These are phyloP conservation scores for Xylaria nigripes DNA, from an alignment of 495 filamentous ascomycete genomes.

Conservation along the genomic window DNA sequence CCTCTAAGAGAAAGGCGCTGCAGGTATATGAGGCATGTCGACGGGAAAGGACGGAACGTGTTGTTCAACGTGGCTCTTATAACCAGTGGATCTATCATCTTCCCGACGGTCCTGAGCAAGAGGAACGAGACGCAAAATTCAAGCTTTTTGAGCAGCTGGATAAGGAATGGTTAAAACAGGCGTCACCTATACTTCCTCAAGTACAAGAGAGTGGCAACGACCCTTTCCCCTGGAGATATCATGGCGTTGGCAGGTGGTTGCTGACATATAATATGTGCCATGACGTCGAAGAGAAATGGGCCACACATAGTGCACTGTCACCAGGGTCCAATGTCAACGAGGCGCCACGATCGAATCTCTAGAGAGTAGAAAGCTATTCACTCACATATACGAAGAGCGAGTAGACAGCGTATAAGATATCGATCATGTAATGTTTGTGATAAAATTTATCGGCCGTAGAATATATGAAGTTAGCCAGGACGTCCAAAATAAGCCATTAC, in stretches of 20 bases:
- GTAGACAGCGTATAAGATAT: too few relatives aligned
- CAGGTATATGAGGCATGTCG: constrained; percentile 48
- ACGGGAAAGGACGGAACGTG: constrained; percentile 47
- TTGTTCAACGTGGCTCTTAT: constrained; percentile 47
- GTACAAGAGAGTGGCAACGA: constrained; percentile 32
- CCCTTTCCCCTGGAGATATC: constrained; percentile 45
- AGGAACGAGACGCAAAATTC: constrained; percentile 42
- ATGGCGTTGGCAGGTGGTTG: constrained; percentile 45
- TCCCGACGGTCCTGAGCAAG: constrained; percentile 45
- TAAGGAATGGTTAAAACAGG: constrained; percentile 12
- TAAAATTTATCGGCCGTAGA: too few relatives aligned
- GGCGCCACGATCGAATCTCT: neutral
- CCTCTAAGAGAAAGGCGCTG: constrained; percentile 39
- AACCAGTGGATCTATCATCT: constrained; percentile 53
- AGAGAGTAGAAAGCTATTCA: too few relatives aligned
- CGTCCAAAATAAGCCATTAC: too few relatives aligned
- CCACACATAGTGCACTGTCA: too few relatives aligned
- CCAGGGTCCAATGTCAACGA: neutral
- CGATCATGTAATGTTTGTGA: too few relatives aligned
- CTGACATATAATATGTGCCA: constrained; percentile 46
- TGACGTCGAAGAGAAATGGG: constrained; percentile 43
- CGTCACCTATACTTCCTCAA: constrained; percentile 33
- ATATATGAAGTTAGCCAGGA: too few relatives aligned
- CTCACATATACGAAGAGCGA: too few relatives aligned
- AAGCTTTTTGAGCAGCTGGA: constrained; percentile 31